Evolutionary conservation across 352 stramenopile species (phyloP).

Genomic region (Phytophthora nicotianae): DNA sequence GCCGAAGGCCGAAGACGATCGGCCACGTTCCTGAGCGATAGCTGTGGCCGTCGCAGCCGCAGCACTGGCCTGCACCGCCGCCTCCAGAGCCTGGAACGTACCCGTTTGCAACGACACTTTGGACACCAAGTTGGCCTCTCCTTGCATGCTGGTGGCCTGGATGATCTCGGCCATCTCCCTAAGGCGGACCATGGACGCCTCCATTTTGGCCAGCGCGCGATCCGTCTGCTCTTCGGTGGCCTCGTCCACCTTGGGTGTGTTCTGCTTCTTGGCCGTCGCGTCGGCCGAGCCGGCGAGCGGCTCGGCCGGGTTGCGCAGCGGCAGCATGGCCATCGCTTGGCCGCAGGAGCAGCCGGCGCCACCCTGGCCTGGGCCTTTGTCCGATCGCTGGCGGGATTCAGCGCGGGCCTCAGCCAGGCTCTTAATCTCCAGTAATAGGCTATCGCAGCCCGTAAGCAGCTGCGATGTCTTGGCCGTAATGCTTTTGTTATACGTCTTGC

Average conservation of each 20-base stretch:
- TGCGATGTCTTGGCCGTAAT: conserved; percentile 84
- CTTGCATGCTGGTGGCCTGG: conserved; percentile 85
- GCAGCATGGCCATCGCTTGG: conserved; percentile 69
- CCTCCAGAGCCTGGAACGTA: conserved; percentile 62
- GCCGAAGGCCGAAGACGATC: conserved; percentile 53
- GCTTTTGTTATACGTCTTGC: conserved; percentile 88
- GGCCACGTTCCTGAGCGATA: conserved; percentile 75
- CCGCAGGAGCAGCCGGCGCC: conserved; percentile 60
- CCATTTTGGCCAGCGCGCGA: conserved; percentile 74
- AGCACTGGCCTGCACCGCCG: conserved; percentile 65
- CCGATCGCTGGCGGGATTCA: conserved; percentile 48
- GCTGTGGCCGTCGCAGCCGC: conserved; percentile 66
- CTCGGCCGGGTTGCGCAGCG: conserved; percentile 35
- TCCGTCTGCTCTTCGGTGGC: conserved; percentile 82
- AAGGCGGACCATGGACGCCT: conserved; percentile 71
- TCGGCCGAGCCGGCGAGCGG: conserved; percentile 16
- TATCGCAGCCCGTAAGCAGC: conserved; percentile 78
- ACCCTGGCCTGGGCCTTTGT: conserved; percentile 34
- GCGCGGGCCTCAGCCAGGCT: conserved; percentile 65
- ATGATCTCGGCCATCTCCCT: conserved; percentile 81
- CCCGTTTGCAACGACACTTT: conserved; percentile 72
- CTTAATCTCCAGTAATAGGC: conserved; percentile 76
- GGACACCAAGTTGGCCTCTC: conserved; percentile 76
- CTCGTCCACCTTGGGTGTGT: conserved; percentile 45
- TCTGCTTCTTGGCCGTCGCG: conserved; percentile 10